phyloP scores from a whole-genome alignment of 2,329 filamentous ascomycete genomes.

The Lasiodiplodia gonubiensis region DNA sequence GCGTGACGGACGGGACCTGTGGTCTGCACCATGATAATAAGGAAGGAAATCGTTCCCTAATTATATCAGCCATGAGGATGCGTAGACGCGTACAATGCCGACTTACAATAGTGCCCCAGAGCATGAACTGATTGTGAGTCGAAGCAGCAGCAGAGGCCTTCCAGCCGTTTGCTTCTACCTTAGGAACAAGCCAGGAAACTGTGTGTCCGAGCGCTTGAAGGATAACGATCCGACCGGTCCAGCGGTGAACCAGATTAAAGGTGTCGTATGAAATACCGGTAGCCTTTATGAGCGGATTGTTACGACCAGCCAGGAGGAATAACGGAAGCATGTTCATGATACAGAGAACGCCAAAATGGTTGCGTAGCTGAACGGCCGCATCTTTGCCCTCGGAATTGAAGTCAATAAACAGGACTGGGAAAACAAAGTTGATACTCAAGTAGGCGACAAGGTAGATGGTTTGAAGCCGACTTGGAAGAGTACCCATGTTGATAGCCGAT shows the following conservation, averaged over 20 bases:
- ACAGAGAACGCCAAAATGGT: constrained; percentile 72
- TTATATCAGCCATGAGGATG: constrained; percentile 18
- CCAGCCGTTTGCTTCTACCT: constrained; percentile 56
- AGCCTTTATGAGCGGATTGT: constrained; percentile 76
- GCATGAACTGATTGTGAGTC: constrained; percentile 54
- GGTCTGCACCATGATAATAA: constrained; percentile 70
- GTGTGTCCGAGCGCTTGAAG: constrained; percentile 72
- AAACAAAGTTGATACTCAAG: constrained; percentile 54
- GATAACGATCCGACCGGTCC: constrained; percentile 79
- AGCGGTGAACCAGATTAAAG: constrained; percentile 81
- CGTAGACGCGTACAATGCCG: neutral
- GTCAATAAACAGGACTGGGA: constrained; percentile 62
- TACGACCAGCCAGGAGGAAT: constrained; percentile 74
- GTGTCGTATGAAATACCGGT: constrained; percentile 80
- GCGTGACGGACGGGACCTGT: constrained; percentile 74
- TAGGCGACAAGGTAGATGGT: constrained; percentile 55
- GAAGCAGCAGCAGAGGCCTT: constrained; percentile 49
- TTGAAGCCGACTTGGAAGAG: constrained; percentile 56
- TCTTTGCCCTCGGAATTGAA: constrained; percentile 65
- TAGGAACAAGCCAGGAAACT: constrained; percentile 61
- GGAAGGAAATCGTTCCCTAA: constrained; percentile 64
- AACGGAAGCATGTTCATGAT: constrained; percentile 80
- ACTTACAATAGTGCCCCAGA: constrained; percentile 68
- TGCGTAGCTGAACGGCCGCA: constrained; percentile 68
- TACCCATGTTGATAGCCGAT: constrained; percentile 55